Conservation (phyloP, 2,329 filamentous ascomycete species). For the Epichloe scottii region DNA sequence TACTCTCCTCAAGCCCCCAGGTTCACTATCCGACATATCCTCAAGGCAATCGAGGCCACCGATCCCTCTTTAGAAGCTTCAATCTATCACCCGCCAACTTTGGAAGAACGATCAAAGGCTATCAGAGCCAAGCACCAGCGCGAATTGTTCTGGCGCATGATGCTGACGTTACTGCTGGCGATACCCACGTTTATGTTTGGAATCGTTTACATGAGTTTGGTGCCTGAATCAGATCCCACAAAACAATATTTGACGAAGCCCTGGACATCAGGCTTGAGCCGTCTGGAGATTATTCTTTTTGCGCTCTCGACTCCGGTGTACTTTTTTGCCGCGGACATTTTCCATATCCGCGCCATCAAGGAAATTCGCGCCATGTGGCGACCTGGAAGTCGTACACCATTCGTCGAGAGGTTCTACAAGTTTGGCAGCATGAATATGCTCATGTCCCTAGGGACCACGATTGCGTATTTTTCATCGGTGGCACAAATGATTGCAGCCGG, state of each 20-base stretch:
- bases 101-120: constrained; percentile 67
- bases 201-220: constrained; percentile 80
- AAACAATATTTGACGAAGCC: constrained; percentile 57
- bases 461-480: constrained; percentile 76
- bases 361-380: constrained; percentile 71
- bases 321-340: constrained; percentile 74
- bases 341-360: constrained; percentile 67
- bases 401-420: constrained; percentile 69
- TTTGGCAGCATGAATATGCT: constrained; percentile 97
- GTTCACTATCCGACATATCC: constrained; percentile 65
- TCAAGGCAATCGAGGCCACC: constrained; percentile 51
- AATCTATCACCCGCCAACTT: constrained; percentile 66
- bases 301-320: constrained; percentile 77
- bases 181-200: constrained; percentile 81
- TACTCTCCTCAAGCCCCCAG: constrained; percentile 57
- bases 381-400: constrained; percentile 56
- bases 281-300: constrained; percentile 68
- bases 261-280: constrained; percentile 59
- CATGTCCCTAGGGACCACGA: constrained; percentile 75
- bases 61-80: constrained; percentile 55
- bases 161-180: constrained; percentile 55
- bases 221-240: constrained; percentile 43
- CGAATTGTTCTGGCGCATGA: constrained; percentile 55
- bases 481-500: constrained; percentile 59
- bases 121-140: constrained; percentile 61